A percentile compares a stretch with the other conserved stretches of the same genome.
phyloP scores from a whole-genome alignment of 2,329 filamentous ascomycete species.

The Ophiostoma populinum region DNA sequence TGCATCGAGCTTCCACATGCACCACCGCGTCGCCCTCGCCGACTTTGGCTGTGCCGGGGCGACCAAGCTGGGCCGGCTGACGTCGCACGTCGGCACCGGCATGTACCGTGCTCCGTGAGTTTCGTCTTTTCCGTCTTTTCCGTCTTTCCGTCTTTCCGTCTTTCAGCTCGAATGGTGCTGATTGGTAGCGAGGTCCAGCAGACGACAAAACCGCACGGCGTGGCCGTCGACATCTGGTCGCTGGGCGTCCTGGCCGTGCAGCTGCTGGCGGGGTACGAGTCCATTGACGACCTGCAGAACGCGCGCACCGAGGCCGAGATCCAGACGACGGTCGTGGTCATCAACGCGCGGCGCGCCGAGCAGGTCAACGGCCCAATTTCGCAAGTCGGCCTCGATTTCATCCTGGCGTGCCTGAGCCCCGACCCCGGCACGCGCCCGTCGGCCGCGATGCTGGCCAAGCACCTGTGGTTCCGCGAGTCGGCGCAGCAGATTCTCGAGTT shows the following conservation, averaged over 20 bases:
- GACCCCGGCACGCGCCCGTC: constrained; percentile 6
- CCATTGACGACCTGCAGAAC: constrained; percentile 10
- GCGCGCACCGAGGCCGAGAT: constrained; percentile 7
- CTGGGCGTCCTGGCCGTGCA: constrained; percentile 28
- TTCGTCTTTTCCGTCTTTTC: constrained; percentile 14
- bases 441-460: constrained; percentile 4
- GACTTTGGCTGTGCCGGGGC: constrained; percentile 34
- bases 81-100: constrained; percentile 26
- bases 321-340: constrained; percentile 5
- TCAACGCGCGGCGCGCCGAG: constrained; percentile 3
- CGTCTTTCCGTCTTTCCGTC: not conserved
- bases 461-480: constrained; percentile 8
- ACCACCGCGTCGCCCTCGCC: constrained; percentile 30
- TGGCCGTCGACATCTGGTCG: constrained; percentile 34
- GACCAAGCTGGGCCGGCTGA: constrained; percentile 24
- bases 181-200: constrained; percentile 26
- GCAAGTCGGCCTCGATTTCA: constrained; percentile 6
- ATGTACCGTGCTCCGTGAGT: constrained; percentile 32
- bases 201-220: constrained; percentile 15
- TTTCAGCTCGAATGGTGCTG: too few relatives aligned
- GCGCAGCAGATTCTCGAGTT: constrained; percentile 3
- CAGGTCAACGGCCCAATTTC: constrained; percentile 6
- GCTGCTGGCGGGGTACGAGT: constrained; percentile 14
- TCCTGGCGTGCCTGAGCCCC: constrained; percentile 8
- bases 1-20: constrained; percentile 25